Evolutionary conservation across 805 yeast species (phyloP), one percentile per base, ranked within the genome.

Genomic region (Zygosaccharomyces siamensis): DNA sequence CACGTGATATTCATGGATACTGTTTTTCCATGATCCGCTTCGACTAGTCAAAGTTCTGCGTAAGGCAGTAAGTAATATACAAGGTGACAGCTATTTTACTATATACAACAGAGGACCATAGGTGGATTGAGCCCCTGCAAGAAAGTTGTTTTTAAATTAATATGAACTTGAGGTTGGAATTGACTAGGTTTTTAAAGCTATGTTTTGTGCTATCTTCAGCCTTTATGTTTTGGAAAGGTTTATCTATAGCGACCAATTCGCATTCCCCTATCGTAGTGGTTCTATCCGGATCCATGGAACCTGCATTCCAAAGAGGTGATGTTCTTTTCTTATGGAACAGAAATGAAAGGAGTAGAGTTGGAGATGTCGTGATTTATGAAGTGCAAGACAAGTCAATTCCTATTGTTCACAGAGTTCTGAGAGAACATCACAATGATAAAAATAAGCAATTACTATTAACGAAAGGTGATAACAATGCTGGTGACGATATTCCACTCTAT

Each of bases 241-340:
- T 92, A 12, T 80, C 89, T 1, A 72, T 92, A 3, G 72, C 82
- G 1, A 76, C 97, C 8, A 81, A 88, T 68, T 82, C 97, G 0
- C 83, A 87, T 52, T 87, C 97, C 1, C 99, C 99, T 18, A 81
- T 93, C 21, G 99, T 93, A 18, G 99, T 93, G 26, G 99, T 93
- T 7, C 78, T 93, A 43, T 89, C 98, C 1, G 99, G 99, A 5
- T 92, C 98, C 2, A 93, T 93, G 99, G 99, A 93, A 67, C 99
- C 99, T 2, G 99, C 99, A 1, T 93, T 93, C 76, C 97, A 93
- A 70, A 80, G 99, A 70, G 99, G 99, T 44, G 99, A 93, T 65
- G 84, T 93, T 14, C 71, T 93, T 52, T 83, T 93, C 60, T 72
- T 93, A 48, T 90, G 96, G 96, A 93, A 93, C 68, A 76, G 97